Percentiles rank a stretch among this genome's conserved stretches.
Evolutionary conservation across 352 stramenopile genomes (phyloP).

Genomic region (Pythium grandisporangium): DNA sequence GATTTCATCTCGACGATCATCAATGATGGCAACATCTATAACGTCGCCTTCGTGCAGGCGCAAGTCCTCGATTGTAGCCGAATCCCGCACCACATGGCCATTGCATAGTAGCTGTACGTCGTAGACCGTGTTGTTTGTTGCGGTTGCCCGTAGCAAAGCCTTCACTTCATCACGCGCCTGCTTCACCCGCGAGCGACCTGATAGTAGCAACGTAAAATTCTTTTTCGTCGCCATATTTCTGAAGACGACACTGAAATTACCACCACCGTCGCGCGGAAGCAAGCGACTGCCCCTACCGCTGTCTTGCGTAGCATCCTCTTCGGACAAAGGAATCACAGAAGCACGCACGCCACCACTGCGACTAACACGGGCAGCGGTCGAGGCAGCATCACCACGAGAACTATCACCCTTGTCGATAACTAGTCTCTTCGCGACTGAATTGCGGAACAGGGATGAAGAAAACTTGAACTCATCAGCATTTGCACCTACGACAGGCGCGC

Average conservation of each 20-base stretch:
- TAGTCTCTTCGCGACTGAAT: constrained; percentile 12
- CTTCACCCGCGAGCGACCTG: constrained; percentile 40
- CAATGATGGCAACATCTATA: constrained; percentile 62
- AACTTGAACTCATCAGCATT: constrained; percentile 20
- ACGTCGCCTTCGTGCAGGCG: constrained; percentile 54
- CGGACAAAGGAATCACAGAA: constrained; percentile 43
- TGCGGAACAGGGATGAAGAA: constrained; percentile 20
- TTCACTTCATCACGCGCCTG: constrained; percentile 50
- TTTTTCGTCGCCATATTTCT: constrained; percentile 65
- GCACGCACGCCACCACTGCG: constrained; percentile 19
- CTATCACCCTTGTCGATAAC: constrained; percentile 14
- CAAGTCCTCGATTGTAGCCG: constrained; percentile 29
- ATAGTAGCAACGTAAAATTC: constrained; percentile 45
- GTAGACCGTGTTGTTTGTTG: constrained; percentile 24
- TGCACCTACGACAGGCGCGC: neutral
- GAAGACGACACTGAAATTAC: constrained; percentile 50
- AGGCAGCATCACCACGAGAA: constrained; percentile 3
- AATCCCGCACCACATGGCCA: constrained; percentile 45
- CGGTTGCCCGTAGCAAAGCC: constrained; percentile 36
- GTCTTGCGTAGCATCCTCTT: constrained; percentile 22
- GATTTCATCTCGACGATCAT: constrained; percentile 14
- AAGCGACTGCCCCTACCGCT: constrained; percentile 9
- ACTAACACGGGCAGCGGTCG: no score
- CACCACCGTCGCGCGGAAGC: constrained; percentile 40
- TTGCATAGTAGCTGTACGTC: constrained; percentile 59